Evolutionary conservation across 495 filamentous ascomycete genomes (phyloP).

Genomic region (Beverwykella pulmonaria): DNA sequence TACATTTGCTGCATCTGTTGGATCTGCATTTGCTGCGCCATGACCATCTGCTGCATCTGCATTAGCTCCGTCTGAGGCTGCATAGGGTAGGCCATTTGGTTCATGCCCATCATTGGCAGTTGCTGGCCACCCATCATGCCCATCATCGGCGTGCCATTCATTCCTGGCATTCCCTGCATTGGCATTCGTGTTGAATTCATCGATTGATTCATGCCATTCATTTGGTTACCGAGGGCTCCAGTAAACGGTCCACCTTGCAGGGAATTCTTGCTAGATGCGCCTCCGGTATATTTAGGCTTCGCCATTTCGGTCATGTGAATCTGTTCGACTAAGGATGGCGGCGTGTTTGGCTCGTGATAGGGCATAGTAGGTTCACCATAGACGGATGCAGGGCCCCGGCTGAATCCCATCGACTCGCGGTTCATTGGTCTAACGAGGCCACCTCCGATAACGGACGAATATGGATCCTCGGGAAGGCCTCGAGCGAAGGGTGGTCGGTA

Average conservation of each 20-base stretch:
- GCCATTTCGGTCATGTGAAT: slow-evolving; percentile 22
- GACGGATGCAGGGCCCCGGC: slow-evolving; percentile 58
- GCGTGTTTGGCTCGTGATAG: slow-evolving; percentile 9
- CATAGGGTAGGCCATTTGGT: slow-evolving; percentile 22
- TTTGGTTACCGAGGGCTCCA: slow-evolving; percentile 20
- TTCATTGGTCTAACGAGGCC: slow-evolving; percentile 73
- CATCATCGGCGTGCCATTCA: slow-evolving; percentile 16
- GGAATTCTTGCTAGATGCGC: slow-evolving; percentile 24
- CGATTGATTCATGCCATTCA: slow-evolving; percentile 22
- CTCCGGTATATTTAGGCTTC: slow-evolving; percentile 32
- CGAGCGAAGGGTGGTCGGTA: slow-evolving; percentile 82
- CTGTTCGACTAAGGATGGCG: slow-evolving; percentile 17
- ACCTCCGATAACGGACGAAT: slow-evolving; percentile 64
- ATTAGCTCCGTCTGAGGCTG: slow-evolving; percentile 19
- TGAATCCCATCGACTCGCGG: slow-evolving; percentile 64
- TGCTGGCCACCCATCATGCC: not conserved
- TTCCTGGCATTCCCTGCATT: slow-evolving; percentile 15
- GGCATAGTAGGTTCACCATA: slow-evolving; percentile 44
- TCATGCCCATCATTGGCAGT: slow-evolving; percentile 35
- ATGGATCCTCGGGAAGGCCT: slow-evolving; percentile 85
- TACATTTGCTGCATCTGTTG: slow-evolving; percentile 23
- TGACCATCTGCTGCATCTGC: slow-evolving; percentile 34
- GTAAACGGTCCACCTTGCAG: slow-evolving; percentile 21
- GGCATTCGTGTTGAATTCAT: slow-evolving; percentile 13
- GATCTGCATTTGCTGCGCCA: slow-evolving; percentile 33